Conservation (phyloP, 208 protist genomes). For the Crithidia expoeki region DNA sequence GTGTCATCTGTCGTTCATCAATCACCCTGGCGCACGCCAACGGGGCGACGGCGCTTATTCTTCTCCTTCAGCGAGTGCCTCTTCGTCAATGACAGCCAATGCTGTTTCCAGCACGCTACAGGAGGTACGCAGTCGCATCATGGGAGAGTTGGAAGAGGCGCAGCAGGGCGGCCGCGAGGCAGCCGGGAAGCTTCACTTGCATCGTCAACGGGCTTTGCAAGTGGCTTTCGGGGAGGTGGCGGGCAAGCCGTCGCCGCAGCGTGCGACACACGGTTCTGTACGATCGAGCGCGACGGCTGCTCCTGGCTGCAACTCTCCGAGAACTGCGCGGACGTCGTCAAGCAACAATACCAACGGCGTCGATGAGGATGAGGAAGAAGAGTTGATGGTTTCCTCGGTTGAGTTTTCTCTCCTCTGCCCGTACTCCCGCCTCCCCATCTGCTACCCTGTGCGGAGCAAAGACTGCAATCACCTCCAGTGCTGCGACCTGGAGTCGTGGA, state of each 20-base stretch:
- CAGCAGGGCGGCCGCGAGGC: conserved; percentile 26
- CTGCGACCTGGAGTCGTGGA: conserved; percentile 91
- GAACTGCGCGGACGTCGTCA: not conserved
- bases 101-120: conserved; percentile 44
- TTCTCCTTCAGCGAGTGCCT: not conserved
- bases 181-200: conserved; percentile 38
- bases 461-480: conserved; percentile 89
- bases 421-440: conserved; percentile 77
- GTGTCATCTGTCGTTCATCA: conserved; percentile 18
- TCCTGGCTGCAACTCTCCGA: not conserved
- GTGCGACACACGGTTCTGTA: not conserved
- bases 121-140: conserved; percentile 55
- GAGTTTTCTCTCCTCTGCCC: conserved; percentile 88
- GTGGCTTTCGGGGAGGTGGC: conserved; percentile 67
- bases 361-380: conserved; percentile 38
- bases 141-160: conserved; percentile 49
- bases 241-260: conserved; percentile 15
- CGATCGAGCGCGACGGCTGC: not conserved
- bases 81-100: not conserved
- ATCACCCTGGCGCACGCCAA: not conserved
- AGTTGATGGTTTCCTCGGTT: conserved; percentile 80
- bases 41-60: not conserved
- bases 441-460: conserved; percentile 69
- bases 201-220: conserved; percentile 62
- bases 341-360: too few relatives aligned